These are phyloP conservation scores for Pachysandra terminalis DNA, from an alignment of 164 flowering plant genomes.

Conservation along the genomic window DNA sequence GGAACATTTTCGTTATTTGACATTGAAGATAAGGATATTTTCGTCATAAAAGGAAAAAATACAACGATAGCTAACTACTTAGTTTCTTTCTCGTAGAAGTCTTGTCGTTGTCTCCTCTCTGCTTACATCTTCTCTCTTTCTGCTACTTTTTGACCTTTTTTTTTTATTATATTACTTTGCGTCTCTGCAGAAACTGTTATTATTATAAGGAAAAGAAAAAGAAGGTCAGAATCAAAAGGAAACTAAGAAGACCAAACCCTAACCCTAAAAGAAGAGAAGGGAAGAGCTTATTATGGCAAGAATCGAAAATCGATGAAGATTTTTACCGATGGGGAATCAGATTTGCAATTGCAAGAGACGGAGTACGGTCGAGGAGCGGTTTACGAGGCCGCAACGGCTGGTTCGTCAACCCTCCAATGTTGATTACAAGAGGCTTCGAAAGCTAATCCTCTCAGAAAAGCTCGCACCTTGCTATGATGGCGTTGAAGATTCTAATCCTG, in stretches of 20 bases:
- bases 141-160: no score
- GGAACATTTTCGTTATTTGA: no score
- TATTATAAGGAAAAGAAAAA: neutral
- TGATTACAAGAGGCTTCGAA: constrained; percentile 33
- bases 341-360: constrained; percentile 19
- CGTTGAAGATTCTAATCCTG: constrained; percentile 24
- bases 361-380: constrained; percentile 25
- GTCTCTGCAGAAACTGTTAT: constrained; percentile 3
- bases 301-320: constrained; percentile 18
- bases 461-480: constrained; percentile 39
- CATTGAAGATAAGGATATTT: no score
- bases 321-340: constrained; percentile 28
- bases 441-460: constrained; percentile 24
- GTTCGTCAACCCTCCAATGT: constrained; percentile 17
- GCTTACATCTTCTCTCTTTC: neutral
- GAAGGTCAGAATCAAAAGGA: neutral
- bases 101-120: no score
- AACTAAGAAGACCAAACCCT: neutral
- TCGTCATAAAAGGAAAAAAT: no score
- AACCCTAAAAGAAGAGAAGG: neutral
- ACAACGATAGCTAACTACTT: no score
- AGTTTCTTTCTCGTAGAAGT: no score
- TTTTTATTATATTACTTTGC: no score
- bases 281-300: constrained; percentile 10
- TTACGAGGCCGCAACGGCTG: constrained; percentile 28